These are phyloP conservation scores for Pleurotus salmoneostramineus DNA, from an alignment of 768 basidiomycete species.

Conservation along the genomic window DNA sequence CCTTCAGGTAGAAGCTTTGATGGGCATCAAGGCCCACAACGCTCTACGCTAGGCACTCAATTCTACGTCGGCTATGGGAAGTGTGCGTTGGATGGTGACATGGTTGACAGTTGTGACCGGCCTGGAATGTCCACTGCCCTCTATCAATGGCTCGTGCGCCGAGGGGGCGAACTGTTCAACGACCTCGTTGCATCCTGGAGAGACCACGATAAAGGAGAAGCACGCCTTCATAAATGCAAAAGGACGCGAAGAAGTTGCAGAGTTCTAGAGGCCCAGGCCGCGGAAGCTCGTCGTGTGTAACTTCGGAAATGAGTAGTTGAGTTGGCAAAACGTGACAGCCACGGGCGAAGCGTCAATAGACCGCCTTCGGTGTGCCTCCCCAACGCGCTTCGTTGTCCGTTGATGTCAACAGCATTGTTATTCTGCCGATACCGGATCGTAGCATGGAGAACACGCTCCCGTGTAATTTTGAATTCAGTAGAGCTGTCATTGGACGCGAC, in stretches of 20 bases:
- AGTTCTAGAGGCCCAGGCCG: conserved; percentile 1
- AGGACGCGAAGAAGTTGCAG: background rate
- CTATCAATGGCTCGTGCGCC: too few relatives aligned
- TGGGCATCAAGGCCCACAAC: conserved; percentile 3
- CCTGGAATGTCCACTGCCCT: too few relatives aligned
- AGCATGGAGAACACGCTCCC: background rate
- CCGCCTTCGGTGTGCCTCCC: background rate
- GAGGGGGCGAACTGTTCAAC: too few relatives aligned
- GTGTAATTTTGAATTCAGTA: background rate
- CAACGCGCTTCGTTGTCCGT: background rate
- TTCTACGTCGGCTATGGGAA: conserved; percentile 5
- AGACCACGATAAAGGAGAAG: background rate
- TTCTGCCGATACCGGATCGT: background rate
- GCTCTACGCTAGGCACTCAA: conserved; percentile 7
- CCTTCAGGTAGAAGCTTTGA: conserved; percentile 1
- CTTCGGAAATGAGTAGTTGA: conserved; percentile 4
- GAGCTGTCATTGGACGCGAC: background rate
- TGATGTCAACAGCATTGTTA: background rate
- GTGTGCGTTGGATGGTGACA: background rate
- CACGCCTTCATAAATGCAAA: background rate
- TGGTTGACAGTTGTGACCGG: conserved; percentile 1
- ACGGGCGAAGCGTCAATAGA: background rate
- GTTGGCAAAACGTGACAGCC: background rate
- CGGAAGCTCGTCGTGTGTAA: background rate
- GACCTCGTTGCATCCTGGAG: background rate